Evolutionary conservation across 1,139 yeast species (phyloP).

Genomic region (Blastobotrys aristatus): DNA sequence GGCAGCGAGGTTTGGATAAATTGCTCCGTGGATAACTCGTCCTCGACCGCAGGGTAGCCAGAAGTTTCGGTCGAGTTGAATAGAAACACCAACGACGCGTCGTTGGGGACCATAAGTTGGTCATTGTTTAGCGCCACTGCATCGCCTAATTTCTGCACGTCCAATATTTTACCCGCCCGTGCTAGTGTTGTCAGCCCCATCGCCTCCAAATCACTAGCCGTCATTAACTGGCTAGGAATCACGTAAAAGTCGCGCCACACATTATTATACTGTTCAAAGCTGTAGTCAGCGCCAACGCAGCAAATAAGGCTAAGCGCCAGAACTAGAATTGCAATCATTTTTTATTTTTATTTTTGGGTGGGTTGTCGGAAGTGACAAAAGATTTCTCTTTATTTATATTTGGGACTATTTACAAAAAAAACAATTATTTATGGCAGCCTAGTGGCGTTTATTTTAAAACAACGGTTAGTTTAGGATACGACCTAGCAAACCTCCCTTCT

Average conservation of each 20-base stretch:
- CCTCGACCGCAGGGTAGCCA: not conserved
- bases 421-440: no score
- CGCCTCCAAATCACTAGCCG: slow-evolving; percentile 18
- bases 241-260: slow-evolving; percentile 22
- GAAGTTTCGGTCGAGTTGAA: slow-evolving; percentile 20
- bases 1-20: slow-evolving; percentile 25
- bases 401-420: slow-evolving; percentile 5
- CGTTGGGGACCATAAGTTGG: slow-evolving; percentile 22
- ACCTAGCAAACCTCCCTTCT: slow-evolving; percentile 4
- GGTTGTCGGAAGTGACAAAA: not conserved
- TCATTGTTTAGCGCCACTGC: slow-evolving; percentile 18
- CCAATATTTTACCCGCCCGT: slow-evolving; percentile 10
- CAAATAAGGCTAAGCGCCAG: not conserved
- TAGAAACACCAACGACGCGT: slow-evolving; percentile 25
- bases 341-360: slow-evolving; percentile 3
- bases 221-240: slow-evolving; percentile 23
- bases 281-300: not conserved
- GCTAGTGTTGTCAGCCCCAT: slow-evolving; percentile 18
- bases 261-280: slow-evolving; percentile 12
- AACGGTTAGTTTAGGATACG: slow-evolving; percentile 4
- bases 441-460: no score
- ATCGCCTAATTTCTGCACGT: slow-evolving; percentile 18
- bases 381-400: no score
- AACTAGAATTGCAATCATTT: not conserved
- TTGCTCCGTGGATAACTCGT: slow-evolving; percentile 12